These are phyloP conservation scores for Orbilia brochopaga DNA, from an alignment of 2,329 filamentous ascomycete species.

Conservation along the genomic window DNA sequence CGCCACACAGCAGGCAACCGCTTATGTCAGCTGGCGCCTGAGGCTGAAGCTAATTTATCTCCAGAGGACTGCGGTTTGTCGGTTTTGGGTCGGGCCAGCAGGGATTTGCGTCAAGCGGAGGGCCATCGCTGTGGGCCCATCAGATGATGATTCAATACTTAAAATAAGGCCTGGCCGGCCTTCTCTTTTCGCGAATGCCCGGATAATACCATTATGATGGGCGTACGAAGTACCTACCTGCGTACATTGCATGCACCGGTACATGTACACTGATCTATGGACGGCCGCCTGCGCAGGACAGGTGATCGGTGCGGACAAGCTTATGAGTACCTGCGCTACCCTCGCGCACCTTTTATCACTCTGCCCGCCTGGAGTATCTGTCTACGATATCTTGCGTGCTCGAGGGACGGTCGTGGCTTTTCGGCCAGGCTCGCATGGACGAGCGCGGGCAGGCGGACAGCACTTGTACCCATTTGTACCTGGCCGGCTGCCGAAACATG, in stretches of 20 bases:
- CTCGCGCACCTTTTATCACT: too few relatives aligned
- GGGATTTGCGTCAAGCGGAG: constrained; percentile 4
- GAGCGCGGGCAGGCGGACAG: constrained; percentile 10
- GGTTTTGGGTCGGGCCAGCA: not conserved
- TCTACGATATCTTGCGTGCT: too few relatives aligned
- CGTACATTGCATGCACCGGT: too few relatives aligned
- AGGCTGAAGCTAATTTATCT: not conserved
- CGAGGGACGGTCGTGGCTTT: not conserved
- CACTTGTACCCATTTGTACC: constrained; percentile 18
- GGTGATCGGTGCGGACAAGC: too few relatives aligned
- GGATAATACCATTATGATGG: too few relatives aligned
- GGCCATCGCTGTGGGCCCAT: constrained; percentile 4
- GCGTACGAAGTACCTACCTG: too few relatives aligned
- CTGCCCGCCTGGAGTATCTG: too few relatives aligned
- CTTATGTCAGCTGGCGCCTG: not conserved
- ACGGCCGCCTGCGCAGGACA: too few relatives aligned
- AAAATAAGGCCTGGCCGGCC: too few relatives aligned
- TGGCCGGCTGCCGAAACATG: constrained; percentile 37
- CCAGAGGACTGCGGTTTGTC: not conserved
- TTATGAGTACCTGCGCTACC: too few relatives aligned
- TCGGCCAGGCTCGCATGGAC: constrained; percentile 19
- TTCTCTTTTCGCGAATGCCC: not conserved
- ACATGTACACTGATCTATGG: too few relatives aligned
- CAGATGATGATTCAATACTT: constrained; percentile 12
- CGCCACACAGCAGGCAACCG: not conserved